phyloP scores from a whole-genome alignment of 2,329 filamentous ascomycete species.

The Aspergillus hiratsukae region DNA sequence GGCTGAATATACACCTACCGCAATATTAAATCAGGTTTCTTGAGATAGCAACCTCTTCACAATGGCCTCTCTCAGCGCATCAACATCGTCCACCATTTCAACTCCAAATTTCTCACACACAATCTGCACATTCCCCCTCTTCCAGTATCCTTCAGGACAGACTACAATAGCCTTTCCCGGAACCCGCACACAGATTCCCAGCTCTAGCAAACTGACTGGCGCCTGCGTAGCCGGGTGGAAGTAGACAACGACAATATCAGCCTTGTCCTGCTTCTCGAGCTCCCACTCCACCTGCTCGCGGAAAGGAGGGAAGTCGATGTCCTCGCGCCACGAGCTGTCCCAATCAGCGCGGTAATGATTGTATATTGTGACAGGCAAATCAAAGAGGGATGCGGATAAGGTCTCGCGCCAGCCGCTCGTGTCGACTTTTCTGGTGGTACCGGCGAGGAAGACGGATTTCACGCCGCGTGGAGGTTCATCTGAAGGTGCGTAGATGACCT shows the following conservation, averaged over 20 bases:
- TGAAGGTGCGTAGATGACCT: conserved; percentile 6
- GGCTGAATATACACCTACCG: too few species aligned
- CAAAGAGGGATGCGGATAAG: conserved; percentile 1
- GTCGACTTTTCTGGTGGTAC: conserved; percentile 3
- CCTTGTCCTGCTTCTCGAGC: conserved; percentile 4
- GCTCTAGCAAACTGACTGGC: conserved; percentile 8
- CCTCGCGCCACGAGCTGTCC: conserved; percentile 6
- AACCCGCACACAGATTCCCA: conserved; percentile 5
- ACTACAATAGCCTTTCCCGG: conserved; percentile 7
- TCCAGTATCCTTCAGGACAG: conserved; percentile 11
- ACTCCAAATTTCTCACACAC: conserved; percentile 7
- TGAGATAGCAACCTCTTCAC: conserved; percentile 2
- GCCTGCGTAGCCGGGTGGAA: conserved; percentile 9
- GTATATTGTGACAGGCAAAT: conserved; percentile 2
- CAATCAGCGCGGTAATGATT: conserved; percentile 5
- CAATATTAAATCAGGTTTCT: too few species aligned
- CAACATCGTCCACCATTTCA: conserved; percentile 6
- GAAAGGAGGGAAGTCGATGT: conserved; percentile 3
- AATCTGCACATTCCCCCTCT: conserved; percentile 12
- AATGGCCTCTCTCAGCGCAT: conserved; percentile 2
- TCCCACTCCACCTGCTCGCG: conserved; percentile 9
- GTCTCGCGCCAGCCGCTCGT: conserved; percentile 3
- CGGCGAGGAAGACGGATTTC: conserved; percentile 4
- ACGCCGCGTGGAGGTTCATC: conserved; percentile 1
- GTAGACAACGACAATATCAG: conserved; percentile 6